These are phyloP conservation scores for Scheffersomyces insectosa DNA, from an alignment of 1,139 yeast genomes.

Conservation along the genomic window DNA sequence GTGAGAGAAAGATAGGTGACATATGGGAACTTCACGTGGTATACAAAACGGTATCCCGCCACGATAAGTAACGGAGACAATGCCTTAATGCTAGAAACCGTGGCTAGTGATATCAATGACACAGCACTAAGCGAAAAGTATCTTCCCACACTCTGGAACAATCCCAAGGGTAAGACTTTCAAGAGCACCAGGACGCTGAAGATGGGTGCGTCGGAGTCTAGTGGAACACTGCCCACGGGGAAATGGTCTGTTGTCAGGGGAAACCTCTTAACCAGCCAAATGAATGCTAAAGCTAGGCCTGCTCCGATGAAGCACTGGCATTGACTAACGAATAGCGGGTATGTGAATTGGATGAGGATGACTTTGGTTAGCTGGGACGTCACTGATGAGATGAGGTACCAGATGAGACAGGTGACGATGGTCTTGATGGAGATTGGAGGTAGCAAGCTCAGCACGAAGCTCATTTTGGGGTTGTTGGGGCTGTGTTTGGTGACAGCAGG, in stretches of 20 bases:
- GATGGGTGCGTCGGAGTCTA: slow-evolving; percentile 19
- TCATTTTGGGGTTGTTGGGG: no score
- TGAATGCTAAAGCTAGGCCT: slow-evolving; percentile 25
- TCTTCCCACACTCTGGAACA: slow-evolving; percentile 41
- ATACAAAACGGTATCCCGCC: slow-evolving; percentile 33
- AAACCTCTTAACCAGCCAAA: slow-evolving; percentile 18
- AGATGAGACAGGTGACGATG: slow-evolving; percentile 34
- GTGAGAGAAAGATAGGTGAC: slow-evolving; percentile 37
- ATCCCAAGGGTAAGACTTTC: slow-evolving; percentile 39
- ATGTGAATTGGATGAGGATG: slow-evolving; percentile 42
- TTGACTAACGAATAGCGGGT: slow-evolving; percentile 53
- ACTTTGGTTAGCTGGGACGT: slow-evolving; percentile 51
- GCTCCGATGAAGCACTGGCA: slow-evolving; percentile 47
- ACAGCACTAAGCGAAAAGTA: slow-evolving; percentile 40
- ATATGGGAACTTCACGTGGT: slow-evolving; percentile 32
- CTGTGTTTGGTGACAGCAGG: no score
- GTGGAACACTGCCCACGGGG: slow-evolving; percentile 36
- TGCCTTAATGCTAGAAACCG: slow-evolving; percentile 43
- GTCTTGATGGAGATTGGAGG: slow-evolving; percentile 37
- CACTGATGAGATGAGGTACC: slow-evolving; percentile 49
- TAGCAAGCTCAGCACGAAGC: slow-evolving; percentile 3
- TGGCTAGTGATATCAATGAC: slow-evolving; percentile 39
- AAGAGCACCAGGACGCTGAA: slow-evolving; percentile 22
- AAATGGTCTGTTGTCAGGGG: slow-evolving; percentile 22
- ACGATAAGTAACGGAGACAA: slow-evolving; percentile 41